phyloP scores from a whole-genome alignment of 176 grass and related monocot genomes.

The Triticum monococcum region DNA sequence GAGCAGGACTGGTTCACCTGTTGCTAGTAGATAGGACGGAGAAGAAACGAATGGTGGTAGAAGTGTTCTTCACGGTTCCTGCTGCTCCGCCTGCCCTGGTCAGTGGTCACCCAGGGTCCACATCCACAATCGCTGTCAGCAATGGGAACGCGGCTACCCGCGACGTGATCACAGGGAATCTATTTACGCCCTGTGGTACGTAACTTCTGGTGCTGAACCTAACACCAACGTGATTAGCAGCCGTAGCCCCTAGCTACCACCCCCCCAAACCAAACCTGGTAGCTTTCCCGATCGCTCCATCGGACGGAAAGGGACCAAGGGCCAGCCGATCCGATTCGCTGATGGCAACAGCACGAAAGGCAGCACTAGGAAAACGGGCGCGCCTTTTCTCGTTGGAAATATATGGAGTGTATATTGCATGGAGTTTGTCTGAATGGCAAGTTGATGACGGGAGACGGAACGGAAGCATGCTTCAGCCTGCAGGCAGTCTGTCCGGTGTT shows the following conservation, averaged over 20 bases:
- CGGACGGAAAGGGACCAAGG: neutral
- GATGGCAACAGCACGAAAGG: neutral
- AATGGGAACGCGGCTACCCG: neutral
- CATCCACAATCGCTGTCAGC: neutral
- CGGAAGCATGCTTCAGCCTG: neutral
- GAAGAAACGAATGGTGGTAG: neutral
- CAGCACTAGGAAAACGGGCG: neutral
- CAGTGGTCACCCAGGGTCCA: neutral
- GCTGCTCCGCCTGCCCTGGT: neutral
- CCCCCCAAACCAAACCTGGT: neutral
- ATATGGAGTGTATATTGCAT: too few species aligned
- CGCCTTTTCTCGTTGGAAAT: neutral
- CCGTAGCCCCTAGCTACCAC: neutral
- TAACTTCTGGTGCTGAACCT: neutral
- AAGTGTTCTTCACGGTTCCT: neutral
- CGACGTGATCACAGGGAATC: neutral
- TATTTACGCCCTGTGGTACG: neutral
- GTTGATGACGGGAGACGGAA: neutral
- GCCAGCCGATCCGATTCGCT: neutral
- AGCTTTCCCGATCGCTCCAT: neutral
- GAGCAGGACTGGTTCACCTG: neutral
- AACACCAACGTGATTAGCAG: neutral
- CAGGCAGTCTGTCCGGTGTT: neutral
- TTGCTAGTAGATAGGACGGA: neutral
- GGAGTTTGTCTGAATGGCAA: too few species aligned